These are phyloP conservation scores for Neocucurbitaria cava DNA, from an alignment of 2,329 filamentous ascomycete genomes.

Conservation along the genomic window DNA sequence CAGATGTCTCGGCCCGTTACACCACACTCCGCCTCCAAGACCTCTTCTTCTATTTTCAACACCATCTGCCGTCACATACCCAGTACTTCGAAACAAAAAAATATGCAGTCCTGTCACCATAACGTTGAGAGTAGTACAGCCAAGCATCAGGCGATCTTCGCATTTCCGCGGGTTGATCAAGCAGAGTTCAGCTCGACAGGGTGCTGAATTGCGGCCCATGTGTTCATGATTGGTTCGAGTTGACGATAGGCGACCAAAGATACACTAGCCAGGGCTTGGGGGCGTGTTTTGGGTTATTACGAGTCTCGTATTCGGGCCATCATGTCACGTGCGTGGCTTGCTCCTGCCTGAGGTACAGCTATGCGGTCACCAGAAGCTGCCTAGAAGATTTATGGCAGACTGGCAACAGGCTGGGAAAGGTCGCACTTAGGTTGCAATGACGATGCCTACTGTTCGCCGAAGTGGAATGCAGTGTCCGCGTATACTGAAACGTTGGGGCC, in stretches of 20 bases:
- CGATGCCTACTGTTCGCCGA: slow-evolving; percentile 5
- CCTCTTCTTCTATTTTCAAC: slow-evolving; percentile 29
- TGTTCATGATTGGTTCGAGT: not conserved
- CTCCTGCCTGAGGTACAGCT: not conserved
- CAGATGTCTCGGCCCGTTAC: slow-evolving; percentile 16
- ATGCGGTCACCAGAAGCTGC: not conserved
- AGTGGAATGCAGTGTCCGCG: not conserved
- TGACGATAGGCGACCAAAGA: slow-evolving; percentile 11
- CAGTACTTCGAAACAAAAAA: slow-evolving; percentile 7
- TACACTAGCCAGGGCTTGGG: slow-evolving; percentile 11
- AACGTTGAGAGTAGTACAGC: slow-evolving; percentile 16
- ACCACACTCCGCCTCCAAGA: slow-evolving; percentile 7
- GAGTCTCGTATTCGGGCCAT: slow-evolving; percentile 23
- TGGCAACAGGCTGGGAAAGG: slow-evolving; percentile 6
- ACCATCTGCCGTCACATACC: slow-evolving; percentile 13
- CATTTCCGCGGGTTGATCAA: slow-evolving; percentile 18
- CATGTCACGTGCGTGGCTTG: slow-evolving; percentile 21
- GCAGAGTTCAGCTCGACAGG: slow-evolving; percentile 14
- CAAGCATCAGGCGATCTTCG: slow-evolving; percentile 13
- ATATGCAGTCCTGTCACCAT: slow-evolving; percentile 19
- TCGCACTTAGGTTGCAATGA: slow-evolving; percentile 8
- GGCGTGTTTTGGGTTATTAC: slow-evolving; percentile 12
- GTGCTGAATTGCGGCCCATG: not conserved
- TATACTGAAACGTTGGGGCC: slow-evolving; percentile 3
- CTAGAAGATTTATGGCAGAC: not conserved